phyloP scores from a whole-genome alignment of 2,329 filamentous ascomycete genomes.

The Epichloe gansuensis region DNA sequence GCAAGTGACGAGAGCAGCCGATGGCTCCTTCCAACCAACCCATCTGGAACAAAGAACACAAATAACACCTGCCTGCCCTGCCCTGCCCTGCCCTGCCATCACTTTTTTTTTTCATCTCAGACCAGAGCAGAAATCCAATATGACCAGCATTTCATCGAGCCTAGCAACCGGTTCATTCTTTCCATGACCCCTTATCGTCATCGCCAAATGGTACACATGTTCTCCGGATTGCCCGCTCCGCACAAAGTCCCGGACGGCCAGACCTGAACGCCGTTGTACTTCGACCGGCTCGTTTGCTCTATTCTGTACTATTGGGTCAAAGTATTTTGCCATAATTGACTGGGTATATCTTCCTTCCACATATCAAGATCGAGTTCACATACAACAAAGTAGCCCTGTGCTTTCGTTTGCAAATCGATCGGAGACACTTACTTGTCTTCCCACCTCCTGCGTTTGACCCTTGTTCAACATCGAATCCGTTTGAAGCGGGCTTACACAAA shows the following conservation, averaged over 20 bases:
- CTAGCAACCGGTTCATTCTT: neutral
- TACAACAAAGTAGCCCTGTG: neutral
- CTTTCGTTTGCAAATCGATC: neutral
- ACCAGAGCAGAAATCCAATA: neutral
- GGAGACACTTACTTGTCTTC: neutral
- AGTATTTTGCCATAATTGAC: no score
- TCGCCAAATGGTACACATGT: neutral
- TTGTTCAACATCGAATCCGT: slow-evolving; percentile 2
- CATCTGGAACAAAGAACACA: neutral
- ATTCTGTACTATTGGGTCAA: neutral
- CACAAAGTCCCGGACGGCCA: neutral
- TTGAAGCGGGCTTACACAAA: slow-evolving; percentile 2
- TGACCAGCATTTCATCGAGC: neutral
- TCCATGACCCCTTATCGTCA: neutral
- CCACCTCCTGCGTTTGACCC: slow-evolving; percentile 3
- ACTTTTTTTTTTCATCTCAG: neutral
- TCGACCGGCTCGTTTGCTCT: neutral
- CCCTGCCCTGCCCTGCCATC: neutral
- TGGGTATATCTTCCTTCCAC: neutral
- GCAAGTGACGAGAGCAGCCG: neutral
- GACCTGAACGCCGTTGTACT: neutral
- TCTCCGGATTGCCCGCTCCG: neutral
- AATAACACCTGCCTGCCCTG: neutral
- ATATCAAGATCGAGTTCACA: neutral
- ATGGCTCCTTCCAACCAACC: slow-evolving; percentile 1